A percentile compares a stretch with the other conserved stretches of the same genome.
These are phyloP conservation scores for Fusarium floridanum DNA, from an alignment of 2,329 filamentous ascomycete genomes.

Conservation along the genomic window DNA sequence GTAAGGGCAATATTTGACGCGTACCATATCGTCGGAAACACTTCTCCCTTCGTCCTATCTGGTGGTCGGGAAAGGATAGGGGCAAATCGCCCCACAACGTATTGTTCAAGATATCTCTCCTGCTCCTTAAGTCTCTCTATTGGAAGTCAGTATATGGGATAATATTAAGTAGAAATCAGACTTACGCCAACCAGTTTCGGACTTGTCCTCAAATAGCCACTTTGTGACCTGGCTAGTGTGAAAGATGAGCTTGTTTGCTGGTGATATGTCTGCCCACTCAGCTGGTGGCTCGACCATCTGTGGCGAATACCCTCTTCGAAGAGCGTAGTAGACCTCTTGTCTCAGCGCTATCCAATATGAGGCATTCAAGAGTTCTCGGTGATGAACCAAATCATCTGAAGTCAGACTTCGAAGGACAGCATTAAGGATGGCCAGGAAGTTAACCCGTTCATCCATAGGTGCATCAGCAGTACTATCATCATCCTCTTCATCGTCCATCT, in stretches of 20 bases:
- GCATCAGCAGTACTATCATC: not conserved
- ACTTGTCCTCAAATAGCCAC: slow-evolving; percentile 33
- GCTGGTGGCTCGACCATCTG: slow-evolving; percentile 39
- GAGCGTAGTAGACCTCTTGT: slow-evolving; percentile 37
- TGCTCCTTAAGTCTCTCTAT: slow-evolving; percentile 32
- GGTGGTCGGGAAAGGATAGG: slow-evolving; percentile 30
- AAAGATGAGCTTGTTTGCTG: slow-evolving; percentile 35
- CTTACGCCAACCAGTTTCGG: slow-evolving; percentile 37
- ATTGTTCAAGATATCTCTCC: slow-evolving; percentile 30
- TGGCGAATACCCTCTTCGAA: slow-evolving; percentile 27
- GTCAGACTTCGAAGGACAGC: slow-evolving; percentile 36
- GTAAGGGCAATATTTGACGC: slow-evolving; percentile 32
- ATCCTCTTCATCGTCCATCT: slow-evolving; percentile 37
- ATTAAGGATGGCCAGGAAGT: slow-evolving; percentile 36
- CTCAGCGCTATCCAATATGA: slow-evolving; percentile 41
- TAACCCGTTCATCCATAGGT: slow-evolving; percentile 6
- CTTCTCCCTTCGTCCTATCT: slow-evolving; percentile 19
- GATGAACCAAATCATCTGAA: slow-evolving; percentile 23
- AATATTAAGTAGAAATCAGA: fast-evolving
- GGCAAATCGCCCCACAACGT: not conserved
- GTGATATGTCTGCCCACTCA: slow-evolving; percentile 37
- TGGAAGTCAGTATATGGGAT: fast-evolving
- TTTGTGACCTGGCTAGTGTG: slow-evolving; percentile 38
- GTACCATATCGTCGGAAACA: slow-evolving; percentile 40
- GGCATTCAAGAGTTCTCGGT: slow-evolving; percentile 15